phyloP scores from a whole-genome alignment of 768 basidiomycete species.

The Coprinellus micaceus region DNA sequence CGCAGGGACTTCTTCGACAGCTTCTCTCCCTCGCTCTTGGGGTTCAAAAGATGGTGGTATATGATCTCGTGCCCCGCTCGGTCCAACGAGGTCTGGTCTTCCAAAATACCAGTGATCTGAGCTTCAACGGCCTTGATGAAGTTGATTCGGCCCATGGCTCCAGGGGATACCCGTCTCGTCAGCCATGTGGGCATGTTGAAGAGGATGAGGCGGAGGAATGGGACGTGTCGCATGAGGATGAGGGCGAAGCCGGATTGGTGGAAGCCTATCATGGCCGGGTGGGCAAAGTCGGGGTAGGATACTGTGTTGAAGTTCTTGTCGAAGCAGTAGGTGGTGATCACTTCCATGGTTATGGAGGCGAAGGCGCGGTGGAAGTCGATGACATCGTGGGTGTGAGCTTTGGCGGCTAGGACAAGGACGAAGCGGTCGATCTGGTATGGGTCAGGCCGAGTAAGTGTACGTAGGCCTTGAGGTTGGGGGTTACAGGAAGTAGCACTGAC shows the following conservation, averaged over 20 bases:
- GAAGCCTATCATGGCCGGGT: constrained; percentile 16
- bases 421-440: constrained; percentile 22
- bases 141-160: constrained; percentile 13
- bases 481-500: no score
- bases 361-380: constrained; percentile 24
- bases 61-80: constrained; percentile 31
- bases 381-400: constrained; percentile 1
- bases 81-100: constrained; percentile 21
- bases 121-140: constrained; percentile 12
- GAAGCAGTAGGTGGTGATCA: constrained; percentile 31
- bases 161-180: constrained; percentile 9
- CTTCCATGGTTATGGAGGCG: constrained; percentile 25
- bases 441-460: background rate
- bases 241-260: background rate
- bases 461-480: background rate
- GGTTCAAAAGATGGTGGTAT: constrained; percentile 27
- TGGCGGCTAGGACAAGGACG: constrained; percentile 10
- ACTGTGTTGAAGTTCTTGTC: constrained; percentile 23
- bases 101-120: constrained; percentile 23
- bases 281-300: constrained; percentile 20
- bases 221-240: constrained; percentile 19
- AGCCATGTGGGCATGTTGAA: constrained; percentile 17
- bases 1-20: background rate
- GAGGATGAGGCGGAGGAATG: constrained; percentile 15
- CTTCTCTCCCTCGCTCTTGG: constrained; percentile 1